Evolutionary conservation across 2,329 filamentous ascomycete genomes (phyloP).

Genomic region (Paramyrothecium roridum): DNA sequence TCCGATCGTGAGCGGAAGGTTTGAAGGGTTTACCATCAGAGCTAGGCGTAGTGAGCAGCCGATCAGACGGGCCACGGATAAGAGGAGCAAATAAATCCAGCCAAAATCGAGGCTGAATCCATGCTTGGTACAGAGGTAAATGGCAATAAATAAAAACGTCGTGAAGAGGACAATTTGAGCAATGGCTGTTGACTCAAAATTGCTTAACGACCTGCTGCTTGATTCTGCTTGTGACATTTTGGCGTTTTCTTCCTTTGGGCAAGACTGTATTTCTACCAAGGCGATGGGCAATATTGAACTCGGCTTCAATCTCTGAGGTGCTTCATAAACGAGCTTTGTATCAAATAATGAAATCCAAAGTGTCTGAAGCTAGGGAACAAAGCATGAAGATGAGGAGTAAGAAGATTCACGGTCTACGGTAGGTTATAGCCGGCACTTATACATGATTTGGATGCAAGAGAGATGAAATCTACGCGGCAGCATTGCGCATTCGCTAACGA

Average conservation of each 20-base stretch:
- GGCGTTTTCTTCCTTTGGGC: too few species aligned
- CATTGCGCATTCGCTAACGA: too few species aligned
- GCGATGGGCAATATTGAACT: neutral
- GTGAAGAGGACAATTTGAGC: conserved; percentile 26
- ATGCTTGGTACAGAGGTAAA: conserved; percentile 41
- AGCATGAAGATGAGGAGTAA: too few species aligned
- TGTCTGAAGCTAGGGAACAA: too few species aligned
- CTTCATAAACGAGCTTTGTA: too few species aligned
- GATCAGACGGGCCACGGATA: conserved; percentile 56
- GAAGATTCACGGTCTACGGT: too few species aligned
- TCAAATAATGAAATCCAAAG: too few species aligned
- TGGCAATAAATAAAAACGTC: conserved; percentile 20
- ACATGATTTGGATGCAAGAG: too few species aligned
- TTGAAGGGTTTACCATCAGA: conserved; percentile 48
- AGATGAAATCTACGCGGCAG: too few species aligned
- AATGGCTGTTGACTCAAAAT: conserved; percentile 27
- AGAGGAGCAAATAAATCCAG: conserved; percentile 58
- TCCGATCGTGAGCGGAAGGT: conserved; percentile 26
- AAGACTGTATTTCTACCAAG: neutral
- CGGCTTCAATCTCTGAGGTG: too few species aligned
- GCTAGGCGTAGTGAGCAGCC: conserved; percentile 41
- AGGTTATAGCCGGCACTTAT: too few species aligned
- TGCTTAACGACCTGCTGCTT: conserved; percentile 13
- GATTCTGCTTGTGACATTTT: neutral
- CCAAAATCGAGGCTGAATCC: conserved; percentile 58